Evolutionary conservation across 2,329 filamentous ascomycete species (phyloP), one percentile per base, ranked within the genome.

Genomic region (Dissoconium aciculare): DNA sequence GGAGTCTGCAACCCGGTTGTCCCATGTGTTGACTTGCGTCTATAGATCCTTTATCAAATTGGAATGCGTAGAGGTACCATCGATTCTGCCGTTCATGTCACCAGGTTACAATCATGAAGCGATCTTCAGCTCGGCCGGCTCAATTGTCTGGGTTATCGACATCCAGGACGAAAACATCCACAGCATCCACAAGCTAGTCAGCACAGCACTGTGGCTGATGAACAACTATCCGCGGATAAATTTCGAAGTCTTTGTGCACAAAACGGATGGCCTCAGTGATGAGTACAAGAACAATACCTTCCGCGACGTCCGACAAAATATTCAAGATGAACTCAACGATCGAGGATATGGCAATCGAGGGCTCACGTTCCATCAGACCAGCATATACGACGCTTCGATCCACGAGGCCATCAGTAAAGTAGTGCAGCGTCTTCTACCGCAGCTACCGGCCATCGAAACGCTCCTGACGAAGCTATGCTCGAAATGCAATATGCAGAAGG

Each of bases 361-460:
- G 1, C 81, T 98, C 40, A 85, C 79, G 36, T 98, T 93, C 59
- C 87, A 98, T 54, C 74, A 93, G 34, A 98, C 89, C 10, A 91
- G 80, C 51, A 98, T 98, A 54, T 98, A 95, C 64, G 89, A 98
- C 55, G 87, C 94, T 59, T 91, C 80, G 47, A 93, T 93, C 50
- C 98, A 95, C 53, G 89, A 98, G 58, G 89, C 89, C 29, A 94
- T 98, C 54, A 87, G 78, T 62, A 94, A 94, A 57, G 87, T 98
- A 40, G 93, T 98, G 41, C 89, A 98, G 57, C 94, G 94, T 56
- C 70, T 98, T 16, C 87, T 98, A 30, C 87, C 89, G 1, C 81
- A 92, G 39, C 70, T 98, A 5, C 82, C 84, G 4, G 91, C 85
- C 15, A 72, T 98, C 33, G 89, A 98, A 58, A 79, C 84, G 30